Conservation (phyloP, 768 basidiomycete species). For the button mushroom (Agaricus bisporus) region DNA sequence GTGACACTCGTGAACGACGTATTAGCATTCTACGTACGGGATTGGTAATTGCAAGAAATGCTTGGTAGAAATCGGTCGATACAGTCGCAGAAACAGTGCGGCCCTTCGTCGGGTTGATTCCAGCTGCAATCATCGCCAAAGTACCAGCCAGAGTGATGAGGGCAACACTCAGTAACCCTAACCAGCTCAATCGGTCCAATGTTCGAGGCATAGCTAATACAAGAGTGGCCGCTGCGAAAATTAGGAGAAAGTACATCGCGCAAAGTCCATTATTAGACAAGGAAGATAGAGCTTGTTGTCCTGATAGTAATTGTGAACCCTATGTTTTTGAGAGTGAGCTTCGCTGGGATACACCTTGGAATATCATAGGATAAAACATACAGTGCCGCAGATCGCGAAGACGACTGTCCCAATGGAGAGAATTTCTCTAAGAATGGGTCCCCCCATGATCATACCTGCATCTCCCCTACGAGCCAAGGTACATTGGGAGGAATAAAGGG, state of each 20-base stretch:
- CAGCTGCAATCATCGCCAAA: slow-evolving; percentile 46
- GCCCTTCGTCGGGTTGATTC: slow-evolving; percentile 35
- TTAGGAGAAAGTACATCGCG: slow-evolving; percentile 35
- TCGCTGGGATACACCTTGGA: not conserved
- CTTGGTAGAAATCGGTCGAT: slow-evolving; percentile 36
- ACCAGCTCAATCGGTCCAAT: slow-evolving; percentile 38
- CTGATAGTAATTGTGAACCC: slow-evolving; percentile 44
- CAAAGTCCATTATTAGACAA: slow-evolving; percentile 46
- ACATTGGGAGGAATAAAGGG: not conserved
- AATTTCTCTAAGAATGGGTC: slow-evolving; percentile 40
- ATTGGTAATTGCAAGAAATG: slow-evolving; percentile 47
- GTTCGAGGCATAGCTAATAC: slow-evolving; percentile 41
- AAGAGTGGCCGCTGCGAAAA: slow-evolving; percentile 38
- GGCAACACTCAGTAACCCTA: slow-evolving; percentile 36
- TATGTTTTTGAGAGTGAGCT: slow-evolving; percentile 12
- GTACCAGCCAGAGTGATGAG: slow-evolving; percentile 41
- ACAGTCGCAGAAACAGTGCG: slow-evolving; percentile 32
- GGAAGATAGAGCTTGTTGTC: slow-evolving; percentile 44
- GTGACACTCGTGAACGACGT: not conserved
- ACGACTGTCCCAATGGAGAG: slow-evolving; percentile 40
- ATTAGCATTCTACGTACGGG: slow-evolving; percentile 27
- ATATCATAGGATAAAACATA: slow-evolving; percentile 16
- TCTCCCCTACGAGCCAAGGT: slow-evolving; percentile 31
- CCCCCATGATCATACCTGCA: slow-evolving; percentile 43
- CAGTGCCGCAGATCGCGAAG: slow-evolving; percentile 43